Conservation (phyloP, 257 asterid species). For the Cruciata laevipes region DNA sequence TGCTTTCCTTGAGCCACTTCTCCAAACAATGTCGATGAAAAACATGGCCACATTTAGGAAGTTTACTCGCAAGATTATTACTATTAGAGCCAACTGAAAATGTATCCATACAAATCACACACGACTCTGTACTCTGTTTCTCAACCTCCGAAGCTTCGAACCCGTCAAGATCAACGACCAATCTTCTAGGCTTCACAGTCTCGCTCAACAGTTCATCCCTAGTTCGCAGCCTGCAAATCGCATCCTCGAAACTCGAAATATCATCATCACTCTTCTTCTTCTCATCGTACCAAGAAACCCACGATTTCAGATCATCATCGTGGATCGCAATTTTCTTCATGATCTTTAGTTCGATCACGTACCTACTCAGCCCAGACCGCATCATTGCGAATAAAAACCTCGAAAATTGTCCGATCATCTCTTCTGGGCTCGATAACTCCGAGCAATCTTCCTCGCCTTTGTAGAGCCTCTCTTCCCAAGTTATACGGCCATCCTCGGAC, state of each 20-base stretch:
- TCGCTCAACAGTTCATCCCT: neutral
- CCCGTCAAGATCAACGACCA: neutral
- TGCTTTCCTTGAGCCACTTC: neutral
- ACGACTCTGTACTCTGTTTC: neutral
- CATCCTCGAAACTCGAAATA: neutral
- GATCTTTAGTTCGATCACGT: neutral
- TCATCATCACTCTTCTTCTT: neutral
- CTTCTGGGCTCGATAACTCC: neutral
- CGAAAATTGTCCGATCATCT: neutral
- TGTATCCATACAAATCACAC: neutral
- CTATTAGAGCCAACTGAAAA: neutral
- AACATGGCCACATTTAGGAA: neutral
- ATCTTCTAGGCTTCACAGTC: neutral
- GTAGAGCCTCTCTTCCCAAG: neutral
- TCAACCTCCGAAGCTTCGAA: neutral
- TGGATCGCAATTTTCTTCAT: neutral
- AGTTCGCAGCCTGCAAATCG: neutral
- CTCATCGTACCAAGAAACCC: neutral
- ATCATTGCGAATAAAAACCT: neutral
- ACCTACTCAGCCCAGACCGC: neutral
- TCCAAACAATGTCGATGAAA: neutral
- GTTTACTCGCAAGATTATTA: neutral
- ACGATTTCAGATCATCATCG: neutral
- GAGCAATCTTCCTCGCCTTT: neutral
- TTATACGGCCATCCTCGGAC: too few relatives aligned